These are phyloP conservation scores for Hibiscus tridactylites DNA, from an alignment of 345 rosid genomes.

Conservation along the genomic window DNA sequence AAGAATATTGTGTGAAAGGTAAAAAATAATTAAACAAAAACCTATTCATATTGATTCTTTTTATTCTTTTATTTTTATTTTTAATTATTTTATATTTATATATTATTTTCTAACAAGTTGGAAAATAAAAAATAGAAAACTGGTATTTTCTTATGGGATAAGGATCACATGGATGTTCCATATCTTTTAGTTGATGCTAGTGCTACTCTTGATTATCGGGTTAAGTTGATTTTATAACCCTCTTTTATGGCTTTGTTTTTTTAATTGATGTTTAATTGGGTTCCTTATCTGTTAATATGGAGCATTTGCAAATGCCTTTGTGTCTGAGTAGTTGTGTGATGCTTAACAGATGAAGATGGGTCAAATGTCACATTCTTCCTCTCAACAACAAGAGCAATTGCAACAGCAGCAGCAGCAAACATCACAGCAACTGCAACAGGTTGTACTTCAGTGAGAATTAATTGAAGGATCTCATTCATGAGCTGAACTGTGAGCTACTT, in stretches of 20 bases:
- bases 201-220: background rate
- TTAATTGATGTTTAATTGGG: background rate
- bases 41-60: too few species aligned
- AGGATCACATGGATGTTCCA: background rate
- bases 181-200: background rate
- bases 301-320: background rate
- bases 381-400: constrained; percentile 35
- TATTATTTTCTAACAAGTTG: too few species aligned
- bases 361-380: constrained; percentile 45
- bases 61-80: too few species aligned
- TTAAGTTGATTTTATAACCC: background rate
- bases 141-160: too few species aligned
- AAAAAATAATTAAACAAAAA: too few species aligned
- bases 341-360: constrained; percentile 44
- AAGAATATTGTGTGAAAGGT: too few species aligned
- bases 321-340: background rate
- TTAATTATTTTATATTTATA: too few species aligned
- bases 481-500: constrained; percentile 13
- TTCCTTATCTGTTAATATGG: background rate
- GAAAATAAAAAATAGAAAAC: too few species aligned
- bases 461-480: background rate
- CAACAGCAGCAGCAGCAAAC: constrained; percentile 24
- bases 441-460: constrained; percentile 15
- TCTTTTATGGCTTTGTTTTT: background rate
- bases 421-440: constrained; percentile 37